These are phyloP conservation scores for Leishmania martiniquensis DNA, from an alignment of 208 protist genomes.

Conservation along the genomic window DNA sequence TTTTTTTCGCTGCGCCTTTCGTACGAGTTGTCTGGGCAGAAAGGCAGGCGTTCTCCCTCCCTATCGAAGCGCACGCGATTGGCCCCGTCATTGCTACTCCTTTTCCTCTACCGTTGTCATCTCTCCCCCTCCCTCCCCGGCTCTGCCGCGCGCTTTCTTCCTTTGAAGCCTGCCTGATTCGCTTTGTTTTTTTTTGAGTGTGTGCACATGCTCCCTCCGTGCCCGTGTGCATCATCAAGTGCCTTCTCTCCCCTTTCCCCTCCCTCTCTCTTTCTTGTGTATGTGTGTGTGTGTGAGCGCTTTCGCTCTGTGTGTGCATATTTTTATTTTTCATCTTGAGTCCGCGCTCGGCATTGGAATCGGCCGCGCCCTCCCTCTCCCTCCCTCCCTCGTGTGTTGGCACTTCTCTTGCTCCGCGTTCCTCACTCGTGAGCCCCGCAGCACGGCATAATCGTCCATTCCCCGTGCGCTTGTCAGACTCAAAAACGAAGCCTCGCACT, in stretches of 20 bases:
- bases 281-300: neutral
- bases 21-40: no score
- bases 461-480: no score
- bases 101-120: neutral
- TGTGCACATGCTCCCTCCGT: slow-evolving; percentile 5
- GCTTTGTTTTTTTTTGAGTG: neutral
- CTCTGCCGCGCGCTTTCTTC: neutral
- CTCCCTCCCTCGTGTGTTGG: no score
- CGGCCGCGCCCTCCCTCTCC: no score
- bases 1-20: no score
- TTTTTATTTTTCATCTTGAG: neutral
- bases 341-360: no score
- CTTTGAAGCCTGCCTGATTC: neutral
- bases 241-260: neutral
- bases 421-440: no score
- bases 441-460: no score
- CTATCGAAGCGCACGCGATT: no score
- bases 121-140: neutral
- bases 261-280: neutral
- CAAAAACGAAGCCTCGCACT: no score
- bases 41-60: no score
- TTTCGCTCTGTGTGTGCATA: neutral
- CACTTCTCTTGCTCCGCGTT: no score
- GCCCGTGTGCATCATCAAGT: slow-evolving; percentile 1
- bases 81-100: neutral